Conservation (phyloP, 2,329 filamentous ascomycete genomes). For the Cladosporium halotolerans region DNA sequence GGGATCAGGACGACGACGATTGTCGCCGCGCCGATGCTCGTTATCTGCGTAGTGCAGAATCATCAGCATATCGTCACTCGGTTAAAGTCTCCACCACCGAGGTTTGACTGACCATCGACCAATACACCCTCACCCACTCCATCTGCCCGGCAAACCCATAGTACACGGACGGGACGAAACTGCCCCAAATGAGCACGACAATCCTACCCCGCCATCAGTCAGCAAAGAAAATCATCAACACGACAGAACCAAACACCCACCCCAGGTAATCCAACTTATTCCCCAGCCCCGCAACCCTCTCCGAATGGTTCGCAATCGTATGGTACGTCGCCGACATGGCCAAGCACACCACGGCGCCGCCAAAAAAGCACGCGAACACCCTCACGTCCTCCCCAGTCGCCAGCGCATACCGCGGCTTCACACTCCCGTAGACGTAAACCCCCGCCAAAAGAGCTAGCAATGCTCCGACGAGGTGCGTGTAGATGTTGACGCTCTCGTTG, state of each 20-base stretch:
- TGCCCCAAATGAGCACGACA: constrained; percentile 83
- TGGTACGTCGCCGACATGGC: constrained; percentile 65
- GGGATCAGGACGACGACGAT: constrained; percentile 71
- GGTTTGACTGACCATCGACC: constrained; percentile 58
- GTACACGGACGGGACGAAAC: constrained; percentile 80
- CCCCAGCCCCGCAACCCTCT: constrained; percentile 68
- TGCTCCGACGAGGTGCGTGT: constrained; percentile 64
- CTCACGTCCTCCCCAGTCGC: constrained; percentile 59
- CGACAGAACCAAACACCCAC: constrained; percentile 75
- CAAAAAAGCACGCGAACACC: constrained; percentile 73
- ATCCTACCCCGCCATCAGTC: constrained; percentile 45
- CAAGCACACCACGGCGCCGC: constrained; percentile 48
- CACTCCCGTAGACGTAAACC: constrained; percentile 48
- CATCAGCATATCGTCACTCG: neutral
- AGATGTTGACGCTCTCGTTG: constrained; percentile 67
- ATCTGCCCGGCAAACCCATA: constrained; percentile 75
- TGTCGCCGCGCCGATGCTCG: constrained; percentile 68
- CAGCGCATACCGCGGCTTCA: constrained; percentile 60
- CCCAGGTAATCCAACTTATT: constrained; percentile 94
- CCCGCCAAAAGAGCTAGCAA: constrained; percentile 50
- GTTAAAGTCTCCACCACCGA: neutral
- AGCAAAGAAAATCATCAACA: constrained; percentile 59
- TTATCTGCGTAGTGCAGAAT: constrained; percentile 55
- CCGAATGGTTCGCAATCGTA: constrained; percentile 77
- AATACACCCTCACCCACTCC: constrained; percentile 61